These are phyloP conservation scores for Xylogone sp. DNA, from an alignment of 2,329 filamentous ascomycete genomes.

Conservation along the genomic window DNA sequence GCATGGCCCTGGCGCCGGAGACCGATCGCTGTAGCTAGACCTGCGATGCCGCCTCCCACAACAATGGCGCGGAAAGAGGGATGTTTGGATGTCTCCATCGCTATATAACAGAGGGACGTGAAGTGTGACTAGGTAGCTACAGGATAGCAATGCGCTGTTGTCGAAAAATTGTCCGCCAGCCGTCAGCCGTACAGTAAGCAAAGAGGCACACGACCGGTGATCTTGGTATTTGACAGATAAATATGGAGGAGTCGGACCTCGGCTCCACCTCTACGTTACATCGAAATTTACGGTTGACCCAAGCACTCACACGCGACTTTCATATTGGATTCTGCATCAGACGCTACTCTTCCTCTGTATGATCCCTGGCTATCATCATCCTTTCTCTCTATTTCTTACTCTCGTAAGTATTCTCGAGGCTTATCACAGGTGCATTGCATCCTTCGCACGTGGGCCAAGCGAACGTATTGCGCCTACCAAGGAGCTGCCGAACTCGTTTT, in stretches of 20 bases:
- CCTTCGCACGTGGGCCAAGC: too few species aligned
- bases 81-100: neutral
- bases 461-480: too few species aligned
- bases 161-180: neutral
- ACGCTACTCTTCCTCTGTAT: too few species aligned
- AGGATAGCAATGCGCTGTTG: neutral
- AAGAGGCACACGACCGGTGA: neutral
- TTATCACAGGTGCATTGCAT: too few species aligned
- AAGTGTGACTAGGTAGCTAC: neutral
- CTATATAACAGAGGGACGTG: neutral
- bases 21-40: constrained; percentile 25
- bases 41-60: constrained; percentile 29
- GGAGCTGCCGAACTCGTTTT: too few species aligned
- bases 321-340: too few species aligned
- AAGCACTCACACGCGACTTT: too few species aligned
- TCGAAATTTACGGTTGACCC: too few species aligned
- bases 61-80: constrained; percentile 19
- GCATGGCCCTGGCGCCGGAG: constrained; percentile 23
- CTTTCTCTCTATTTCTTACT: too few species aligned
- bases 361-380: too few species aligned
- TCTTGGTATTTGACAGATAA: neutral
- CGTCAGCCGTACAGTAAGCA: neutral
- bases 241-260: neutral
- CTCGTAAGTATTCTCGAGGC: too few species aligned
- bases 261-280: too few species aligned